Evolutionary conservation across 208 protist genomes (phyloP), one percentile per base, ranked within the genome.

Genomic region (Acanthamoeba healyi): DNA sequence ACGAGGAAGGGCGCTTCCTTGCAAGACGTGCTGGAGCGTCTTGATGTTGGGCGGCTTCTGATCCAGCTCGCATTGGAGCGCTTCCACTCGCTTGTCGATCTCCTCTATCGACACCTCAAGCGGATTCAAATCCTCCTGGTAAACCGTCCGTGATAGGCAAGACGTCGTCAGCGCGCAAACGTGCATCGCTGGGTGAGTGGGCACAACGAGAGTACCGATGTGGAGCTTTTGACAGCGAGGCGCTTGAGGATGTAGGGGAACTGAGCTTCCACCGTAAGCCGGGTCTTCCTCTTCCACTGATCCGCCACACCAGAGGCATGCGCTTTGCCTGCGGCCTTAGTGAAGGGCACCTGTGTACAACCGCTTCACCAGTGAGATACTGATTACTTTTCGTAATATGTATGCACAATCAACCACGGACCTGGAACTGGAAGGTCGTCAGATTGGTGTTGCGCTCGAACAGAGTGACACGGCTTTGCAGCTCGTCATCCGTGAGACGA

Each of bases 41-140:
- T 93, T 93, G 42, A 93, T 81, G 88, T 93, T 93, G 15, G 88
- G 63, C 14, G 88, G 88, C 63, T 93, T 51, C 26, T 81, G 88
- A 15, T 82, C 65, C 61, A 93, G 42, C 26, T 93, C 88, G n/a
- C n/a, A 2, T 2, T 44, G 19, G 81, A 93, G 29, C 0, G 65
- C 46, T 40, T 54, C 19, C 44, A 63, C 51, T 29, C 88, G 29
- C 63, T 93, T 93, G 38, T 93, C 88, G 36, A 93, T 93, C 65
- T 93, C 88, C 34, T 93, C 88, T 12, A 93, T 93, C 6, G 88
- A 74, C 88, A 93, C 88, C 46, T 93, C 88, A 29, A 93, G 19
- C 61, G 88, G 88, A 56, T 93, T 93, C 6, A 93, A 63, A 32
- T 93, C 88, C 70, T 93, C 88, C 65, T 93, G 56, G 22, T 65